Evolutionary conservation across 768 basidiomycete species (phyloP), one percentile per base, ranked within the genome.

Genomic region (Harrya chromipes): DNA sequence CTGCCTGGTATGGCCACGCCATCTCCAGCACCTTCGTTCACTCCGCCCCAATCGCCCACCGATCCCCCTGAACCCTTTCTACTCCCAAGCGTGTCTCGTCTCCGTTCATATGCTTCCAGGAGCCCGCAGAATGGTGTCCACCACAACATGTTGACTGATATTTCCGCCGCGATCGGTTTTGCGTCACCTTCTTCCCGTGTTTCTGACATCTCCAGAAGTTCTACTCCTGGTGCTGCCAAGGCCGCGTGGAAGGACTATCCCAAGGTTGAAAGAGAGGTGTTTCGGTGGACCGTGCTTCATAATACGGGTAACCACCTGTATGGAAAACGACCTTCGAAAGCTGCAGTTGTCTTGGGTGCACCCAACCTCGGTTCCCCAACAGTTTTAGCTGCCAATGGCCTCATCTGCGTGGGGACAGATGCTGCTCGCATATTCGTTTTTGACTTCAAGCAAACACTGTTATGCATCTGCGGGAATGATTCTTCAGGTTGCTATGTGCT

Each of bases 391-490:
- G 87, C 89, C 12, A 90, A 90, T 59, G 94, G 94, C 0, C 70
- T 94, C 48, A 81, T 99, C 29, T 97, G 93, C 56, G 72, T 97
- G 7, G 97, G 97, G 14, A 94, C 89, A 7, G 83, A 85, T 40
- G 74, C 74, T 26, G 97, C 94, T 12, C 82, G 78, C 60, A 75
- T 89, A 37, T 76, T 83, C 41, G 86, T 97, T 2, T 94, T 91
- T 66, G 91, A 93, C 67, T 97, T 97, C 64, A 85, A 85, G 60
- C 95, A 98, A 66, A 83, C 83, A 6, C 61, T 95, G 54, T 82
- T 82, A 56, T 83, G 84, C 56, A 72, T 94, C 10, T 92, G 93
- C 56, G 91, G 91, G 9, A 81, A 72, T 45, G 83, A 89, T 46
- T 49, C 70, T 16, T 71, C 80, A 57, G 81, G 92, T 94, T 67